Conservation (phyloP, 306 rosid species). For the Cicer chorassanicum region DNA sequence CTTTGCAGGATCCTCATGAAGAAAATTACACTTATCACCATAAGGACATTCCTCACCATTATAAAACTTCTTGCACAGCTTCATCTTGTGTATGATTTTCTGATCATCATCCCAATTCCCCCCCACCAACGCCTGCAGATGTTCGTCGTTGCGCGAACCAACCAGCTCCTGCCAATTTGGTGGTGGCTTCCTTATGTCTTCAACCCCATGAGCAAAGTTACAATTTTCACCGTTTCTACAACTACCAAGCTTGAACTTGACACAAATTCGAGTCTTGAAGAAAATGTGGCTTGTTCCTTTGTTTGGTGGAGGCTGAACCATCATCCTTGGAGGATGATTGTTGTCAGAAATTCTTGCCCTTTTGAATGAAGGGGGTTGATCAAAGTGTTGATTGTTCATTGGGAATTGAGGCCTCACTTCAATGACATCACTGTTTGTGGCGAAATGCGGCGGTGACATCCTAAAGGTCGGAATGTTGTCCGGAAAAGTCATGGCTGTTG, state of each 20-base stretch:
- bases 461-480: slow-evolving; percentile 54
- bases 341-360: slow-evolving; percentile 65
- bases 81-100: slow-evolving; percentile 87
- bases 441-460: slow-evolving; percentile 54
- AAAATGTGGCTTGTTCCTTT: slow-evolving; percentile 70
- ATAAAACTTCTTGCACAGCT: slow-evolving; percentile 88
- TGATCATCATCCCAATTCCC: slow-evolving; percentile 88
- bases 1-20: slow-evolving; percentile 85
- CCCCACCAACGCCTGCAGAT: slow-evolving; percentile 32
- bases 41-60: slow-evolving; percentile 94
- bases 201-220: slow-evolving; percentile 92
- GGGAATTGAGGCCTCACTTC: slow-evolving; percentile 65
- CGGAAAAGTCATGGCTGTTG: slow-evolving; percentile 57
- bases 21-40: slow-evolving; percentile 90
- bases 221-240: slow-evolving; percentile 89
- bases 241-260: slow-evolving; percentile 64
- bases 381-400: slow-evolving; percentile 46
- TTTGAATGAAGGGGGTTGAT: slow-evolving; percentile 56
- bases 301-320: slow-evolving; percentile 50
- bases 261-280: slow-evolving; percentile 90
- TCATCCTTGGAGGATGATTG: slow-evolving; percentile 45
- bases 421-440: slow-evolving; percentile 58
- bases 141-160: slow-evolving; percentile 60
- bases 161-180: slow-evolving; percentile 97
- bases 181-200: slow-evolving; percentile 86